These are phyloP conservation scores for Hypoxylon rubiginosum DNA, from an alignment of 2,329 filamentous ascomycete species.

Conservation along the genomic window DNA sequence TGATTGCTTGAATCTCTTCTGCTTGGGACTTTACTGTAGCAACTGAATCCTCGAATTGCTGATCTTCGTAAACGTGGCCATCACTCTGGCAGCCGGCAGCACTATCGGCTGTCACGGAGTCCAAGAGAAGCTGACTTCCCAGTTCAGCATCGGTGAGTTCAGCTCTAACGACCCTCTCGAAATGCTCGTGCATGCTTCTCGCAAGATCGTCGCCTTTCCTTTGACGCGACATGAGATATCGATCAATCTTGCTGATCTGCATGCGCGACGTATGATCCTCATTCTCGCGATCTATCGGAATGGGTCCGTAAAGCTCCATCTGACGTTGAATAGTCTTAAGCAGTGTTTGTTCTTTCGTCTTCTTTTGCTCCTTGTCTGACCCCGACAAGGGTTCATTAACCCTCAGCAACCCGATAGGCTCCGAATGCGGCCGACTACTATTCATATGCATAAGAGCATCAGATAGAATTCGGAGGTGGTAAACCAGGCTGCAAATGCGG, in stretches of 20 bases:
- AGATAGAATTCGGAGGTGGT: constrained; percentile 45
- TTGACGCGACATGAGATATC: constrained; percentile 45
- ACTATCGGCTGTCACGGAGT: constrained; percentile 48
- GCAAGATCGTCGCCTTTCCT: constrained; percentile 45
- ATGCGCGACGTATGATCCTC: constrained; percentile 23
- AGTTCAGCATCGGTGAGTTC: constrained; percentile 45
- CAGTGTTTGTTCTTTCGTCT: constrained; percentile 16
- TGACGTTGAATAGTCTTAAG: constrained; percentile 38
- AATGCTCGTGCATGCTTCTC: constrained; percentile 46
- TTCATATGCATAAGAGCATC: constrained; percentile 32
- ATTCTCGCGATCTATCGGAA: constrained; percentile 37
- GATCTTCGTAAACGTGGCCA: constrained; percentile 46
- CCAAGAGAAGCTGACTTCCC: constrained; percentile 43
- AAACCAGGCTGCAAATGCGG: constrained; percentile 40
- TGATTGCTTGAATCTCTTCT: constrained; percentile 41
- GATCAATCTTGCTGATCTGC: constrained; percentile 42
- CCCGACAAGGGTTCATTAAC: neutral
- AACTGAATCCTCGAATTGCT: constrained; percentile 49
- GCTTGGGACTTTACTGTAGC: constrained; percentile 44
- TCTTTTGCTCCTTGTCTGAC: constrained; percentile 7
- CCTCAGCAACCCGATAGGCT: neutral
- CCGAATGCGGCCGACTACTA: neutral
- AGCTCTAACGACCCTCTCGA: constrained; percentile 46
- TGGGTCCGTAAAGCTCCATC: constrained; percentile 46
- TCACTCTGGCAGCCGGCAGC: constrained; percentile 28